Evolutionary conservation across 2,329 filamentous ascomycete species (phyloP).

Genomic region (Exophiala sp.): DNA sequence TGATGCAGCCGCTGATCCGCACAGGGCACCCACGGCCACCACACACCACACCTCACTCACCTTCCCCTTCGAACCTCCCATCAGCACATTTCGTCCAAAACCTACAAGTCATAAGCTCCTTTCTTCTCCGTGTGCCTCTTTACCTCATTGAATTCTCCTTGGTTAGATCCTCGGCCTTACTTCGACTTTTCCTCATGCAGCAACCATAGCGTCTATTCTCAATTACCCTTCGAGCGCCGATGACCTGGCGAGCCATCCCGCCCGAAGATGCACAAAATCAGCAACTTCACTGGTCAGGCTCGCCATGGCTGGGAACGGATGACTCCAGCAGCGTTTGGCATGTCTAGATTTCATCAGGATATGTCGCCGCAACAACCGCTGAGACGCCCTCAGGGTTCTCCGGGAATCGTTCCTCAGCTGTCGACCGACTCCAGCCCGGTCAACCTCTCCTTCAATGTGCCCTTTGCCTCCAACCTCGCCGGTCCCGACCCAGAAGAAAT

Average conservation of each 20-base stretch:
- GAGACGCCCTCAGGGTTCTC: constrained; percentile 52
- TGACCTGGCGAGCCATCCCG: constrained; percentile 28
- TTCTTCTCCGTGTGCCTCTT: not conserved
- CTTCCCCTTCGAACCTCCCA: too few species aligned
- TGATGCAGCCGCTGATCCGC: too few species aligned
- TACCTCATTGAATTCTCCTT: not conserved
- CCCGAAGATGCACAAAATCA: constrained; percentile 62
- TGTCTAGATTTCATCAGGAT: constrained; percentile 58
- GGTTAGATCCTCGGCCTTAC: not conserved
- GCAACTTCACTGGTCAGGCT: constrained; percentile 63
- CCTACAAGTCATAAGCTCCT: not conserved
- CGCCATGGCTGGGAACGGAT: constrained; percentile 67
- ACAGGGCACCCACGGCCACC: too few species aligned
- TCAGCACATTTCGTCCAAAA: not conserved
- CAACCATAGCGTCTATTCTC: constrained; percentile 16
- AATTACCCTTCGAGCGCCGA: constrained; percentile 24
- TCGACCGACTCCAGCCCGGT: constrained; percentile 72
- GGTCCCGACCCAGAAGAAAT: constrained; percentile 94
- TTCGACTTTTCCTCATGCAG: constrained; percentile 20
- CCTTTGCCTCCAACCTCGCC: constrained; percentile 86
- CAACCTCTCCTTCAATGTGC: constrained; percentile 95
- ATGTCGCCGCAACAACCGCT: constrained; percentile 49
- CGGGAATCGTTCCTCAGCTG: constrained; percentile 60
- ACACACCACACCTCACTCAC: too few species aligned
- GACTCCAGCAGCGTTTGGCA: constrained; percentile 61